These are phyloP conservation scores for Penicillium polonicum DNA, from an alignment of 2,329 filamentous ascomycete genomes.

Conservation along the genomic window DNA sequence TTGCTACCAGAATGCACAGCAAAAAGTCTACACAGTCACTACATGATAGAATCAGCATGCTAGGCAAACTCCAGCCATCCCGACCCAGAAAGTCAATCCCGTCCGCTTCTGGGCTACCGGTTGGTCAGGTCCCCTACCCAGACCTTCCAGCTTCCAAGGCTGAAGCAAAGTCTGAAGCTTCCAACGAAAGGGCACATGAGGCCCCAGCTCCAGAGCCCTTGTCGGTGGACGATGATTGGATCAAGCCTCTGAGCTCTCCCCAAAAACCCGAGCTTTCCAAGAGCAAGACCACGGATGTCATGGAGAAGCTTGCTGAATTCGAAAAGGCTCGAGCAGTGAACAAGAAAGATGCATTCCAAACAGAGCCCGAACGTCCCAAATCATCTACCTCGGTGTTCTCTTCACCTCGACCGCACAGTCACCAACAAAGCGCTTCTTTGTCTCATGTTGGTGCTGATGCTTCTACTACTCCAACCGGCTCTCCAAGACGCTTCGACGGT, in stretches of 20 bases:
- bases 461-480: constrained; percentile 59
- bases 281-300: constrained; percentile 61
- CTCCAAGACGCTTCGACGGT: constrained; percentile 65
- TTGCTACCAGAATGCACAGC: constrained; percentile 63
- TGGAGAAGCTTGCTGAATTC: constrained; percentile 49
- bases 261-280: constrained; percentile 57
- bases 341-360: constrained; percentile 12
- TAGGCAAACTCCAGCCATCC: constrained; percentile 55
- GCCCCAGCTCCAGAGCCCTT: constrained; percentile 23
- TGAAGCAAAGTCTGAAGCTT: constrained; percentile 28
- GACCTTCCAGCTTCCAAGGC: constrained; percentile 33
- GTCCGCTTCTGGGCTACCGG: constrained; percentile 28
- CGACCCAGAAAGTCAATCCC: constrained; percentile 49
- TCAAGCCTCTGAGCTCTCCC: constrained; percentile 52
- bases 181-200: constrained; percentile 22
- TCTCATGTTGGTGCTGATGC: constrained; percentile 55
- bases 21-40: constrained; percentile 92
- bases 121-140: constrained; percentile 38
- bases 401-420: constrained; percentile 49
- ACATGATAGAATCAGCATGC: constrained; percentile 85
- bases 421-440: constrained; percentile 62
- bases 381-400: constrained; percentile 62
- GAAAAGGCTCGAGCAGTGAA: constrained; percentile 25
- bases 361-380: constrained; percentile 56
- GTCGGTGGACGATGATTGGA: constrained; percentile 56